These are phyloP conservation scores for Ophiostoma tasmaniense DNA, from an alignment of 2,329 filamentous ascomycete genomes.

Conservation along the genomic window DNA sequence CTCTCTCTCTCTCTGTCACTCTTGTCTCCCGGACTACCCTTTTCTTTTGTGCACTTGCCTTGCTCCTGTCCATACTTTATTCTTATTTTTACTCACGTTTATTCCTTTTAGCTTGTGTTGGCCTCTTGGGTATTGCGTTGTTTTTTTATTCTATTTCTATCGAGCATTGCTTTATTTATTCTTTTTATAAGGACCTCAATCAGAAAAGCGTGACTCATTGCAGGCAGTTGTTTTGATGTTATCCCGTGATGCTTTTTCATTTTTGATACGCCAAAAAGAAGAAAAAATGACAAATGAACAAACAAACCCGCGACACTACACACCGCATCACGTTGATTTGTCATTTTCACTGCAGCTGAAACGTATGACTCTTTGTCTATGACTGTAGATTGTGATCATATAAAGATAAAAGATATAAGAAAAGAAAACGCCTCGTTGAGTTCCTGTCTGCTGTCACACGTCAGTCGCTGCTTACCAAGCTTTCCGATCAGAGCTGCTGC, in stretches of 20 bases:
- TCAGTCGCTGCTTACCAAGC: not conserved
- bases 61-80: not conserved
- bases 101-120: not conserved
- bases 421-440: not conserved
- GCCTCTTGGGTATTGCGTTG: not conserved
- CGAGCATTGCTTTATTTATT: conserved; percentile 3
- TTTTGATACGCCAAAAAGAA: no score
- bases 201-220: not conserved
- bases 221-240: no score
- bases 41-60: not conserved
- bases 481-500: no score
- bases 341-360: not conserved
- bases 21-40: not conserved
- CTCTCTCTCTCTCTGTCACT: no score
- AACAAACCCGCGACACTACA: no score
- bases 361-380: not conserved
- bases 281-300: no score
- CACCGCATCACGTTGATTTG: not conserved
- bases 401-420: no score
- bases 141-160: not conserved
- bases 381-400: not conserved
- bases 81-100: not conserved
- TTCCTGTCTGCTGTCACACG: not conserved
- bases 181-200: not conserved
- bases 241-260: not conserved